Percentiles rank a stretch among this genome's conserved stretches.
Evolutionary conservation across 306 rosid genomes (phyloP).

Genomic region (Pterocarpus santalinus): DNA sequence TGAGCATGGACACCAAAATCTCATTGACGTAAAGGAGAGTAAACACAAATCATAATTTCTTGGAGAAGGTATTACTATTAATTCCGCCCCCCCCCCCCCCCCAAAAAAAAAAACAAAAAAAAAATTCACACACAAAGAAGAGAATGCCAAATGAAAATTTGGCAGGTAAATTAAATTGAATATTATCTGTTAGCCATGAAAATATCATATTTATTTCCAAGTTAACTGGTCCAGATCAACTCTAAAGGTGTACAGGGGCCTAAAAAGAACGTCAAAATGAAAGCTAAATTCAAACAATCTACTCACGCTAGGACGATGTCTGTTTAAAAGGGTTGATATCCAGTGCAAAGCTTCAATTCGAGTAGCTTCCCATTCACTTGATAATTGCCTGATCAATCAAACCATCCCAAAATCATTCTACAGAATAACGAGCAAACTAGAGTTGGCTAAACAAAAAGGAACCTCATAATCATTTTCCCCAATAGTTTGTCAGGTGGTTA

Average conservation of each 20-base stretch:
- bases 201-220: slow-evolving; percentile 15
- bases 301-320: slow-evolving; percentile 84
- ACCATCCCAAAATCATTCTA: slow-evolving; percentile 47
- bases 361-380: slow-evolving; percentile 96
- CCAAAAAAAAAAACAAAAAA: not conserved
- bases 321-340: slow-evolving; percentile 86
- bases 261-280: slow-evolving; percentile 37
- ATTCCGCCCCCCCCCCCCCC: too few relatives aligned
- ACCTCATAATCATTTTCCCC: slow-evolving; percentile 30
- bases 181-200: slow-evolving; percentile 18
- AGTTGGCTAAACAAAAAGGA: slow-evolving; percentile 39
- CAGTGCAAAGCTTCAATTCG: slow-evolving; percentile 95
- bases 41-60: slow-evolving; percentile 27
- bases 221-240: slow-evolving; percentile 10
- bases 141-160: slow-evolving; percentile 1
- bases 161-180: not conserved
- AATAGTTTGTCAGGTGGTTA: slow-evolving; percentile 40
- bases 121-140: not conserved
- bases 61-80: not conserved
- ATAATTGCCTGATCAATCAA: slow-evolving; percentile 80
- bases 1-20: slow-evolving; percentile 8
- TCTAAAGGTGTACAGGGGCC: slow-evolving; percentile 11
- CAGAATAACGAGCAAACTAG: slow-evolving; percentile 37
- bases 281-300: slow-evolving; percentile 34
- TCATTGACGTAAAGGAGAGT: slow-evolving; percentile 30